A percentile compares a stretch with the other conserved stretches of the same genome.
Evolutionary conservation across 1,284 basidiomycete genomes (phyloP).

Genomic region (Boletellus deceptivus): DNA sequence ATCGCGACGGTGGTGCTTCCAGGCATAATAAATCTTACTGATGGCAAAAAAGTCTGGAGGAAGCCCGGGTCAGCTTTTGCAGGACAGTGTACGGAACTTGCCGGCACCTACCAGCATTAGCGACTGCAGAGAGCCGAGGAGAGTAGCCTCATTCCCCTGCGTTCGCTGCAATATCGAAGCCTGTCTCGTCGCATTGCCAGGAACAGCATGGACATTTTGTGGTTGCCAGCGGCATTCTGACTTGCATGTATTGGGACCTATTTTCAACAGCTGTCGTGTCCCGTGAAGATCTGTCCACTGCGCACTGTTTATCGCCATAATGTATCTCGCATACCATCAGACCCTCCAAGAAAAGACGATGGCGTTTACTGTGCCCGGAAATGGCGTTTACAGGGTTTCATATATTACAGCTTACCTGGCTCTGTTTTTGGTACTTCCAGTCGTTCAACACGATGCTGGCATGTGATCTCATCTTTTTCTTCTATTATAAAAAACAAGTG

Average conservation of each 20-base stretch:
- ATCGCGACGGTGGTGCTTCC: conserved; percentile 29
- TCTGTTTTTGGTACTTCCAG: neutral
- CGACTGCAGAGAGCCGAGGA: conserved; percentile 21
- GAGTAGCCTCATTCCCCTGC: conserved; percentile 10
- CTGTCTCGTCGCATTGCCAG: conserved; percentile 16
- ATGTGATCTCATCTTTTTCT: neutral
- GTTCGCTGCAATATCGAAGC: conserved; percentile 25
- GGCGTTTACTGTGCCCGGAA: conserved; percentile 4
- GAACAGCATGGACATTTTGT: conserved; percentile 1
- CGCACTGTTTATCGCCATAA: conserved; percentile 21
- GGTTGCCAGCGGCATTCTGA: conserved; percentile 14
- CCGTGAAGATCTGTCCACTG: conserved; percentile 23
- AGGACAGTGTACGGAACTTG: conserved; percentile 24
- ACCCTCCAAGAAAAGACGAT: conserved; percentile 2
- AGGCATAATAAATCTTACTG: conserved; percentile 27
- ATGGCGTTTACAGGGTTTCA: conserved; percentile 6
- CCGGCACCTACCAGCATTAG: conserved; percentile 16
- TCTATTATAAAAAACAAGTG: neutral
- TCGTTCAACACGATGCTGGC: neutral
- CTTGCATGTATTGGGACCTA: conserved; percentile 4
- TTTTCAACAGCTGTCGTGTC: conserved; percentile 12
- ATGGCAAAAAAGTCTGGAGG: conserved; percentile 26
- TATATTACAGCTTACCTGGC: conserved; percentile 13
- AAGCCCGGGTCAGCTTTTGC: conserved; percentile 18
- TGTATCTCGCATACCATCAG: conserved; percentile 2